phyloP scores from a whole-genome alignment of 2,329 filamentous ascomycete species.

The Microcyclospora tardicrescens region DNA sequence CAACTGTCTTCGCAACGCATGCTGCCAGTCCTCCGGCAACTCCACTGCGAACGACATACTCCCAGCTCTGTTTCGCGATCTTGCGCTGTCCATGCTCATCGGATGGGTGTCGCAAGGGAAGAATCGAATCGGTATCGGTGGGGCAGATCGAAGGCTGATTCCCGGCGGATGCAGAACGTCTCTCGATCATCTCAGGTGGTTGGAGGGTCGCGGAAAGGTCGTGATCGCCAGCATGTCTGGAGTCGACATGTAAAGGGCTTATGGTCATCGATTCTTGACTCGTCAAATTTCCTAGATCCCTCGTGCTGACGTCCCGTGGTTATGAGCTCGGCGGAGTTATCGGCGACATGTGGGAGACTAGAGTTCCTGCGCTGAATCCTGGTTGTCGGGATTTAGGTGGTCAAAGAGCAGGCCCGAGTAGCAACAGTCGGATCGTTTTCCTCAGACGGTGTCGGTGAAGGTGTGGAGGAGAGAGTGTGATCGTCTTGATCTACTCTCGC shows the following conservation, averaged over 20 bases:
- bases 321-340: too few relatives aligned
- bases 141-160: conserved; percentile 31
- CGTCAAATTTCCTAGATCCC: too few relatives aligned
- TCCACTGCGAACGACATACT: conserved; percentile 74
- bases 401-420: too few relatives aligned
- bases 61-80: conserved; percentile 57
- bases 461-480: too few relatives aligned
- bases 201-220: conserved; percentile 12
- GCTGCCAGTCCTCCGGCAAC: conserved; percentile 82
- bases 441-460: too few relatives aligned
- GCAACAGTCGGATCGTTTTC: too few relatives aligned
- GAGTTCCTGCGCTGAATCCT: too few relatives aligned
- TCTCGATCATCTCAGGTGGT: conserved; percentile 26
- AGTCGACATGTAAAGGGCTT: not conserved
- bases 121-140: conserved; percentile 40
- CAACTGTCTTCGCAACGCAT: conserved; percentile 87
- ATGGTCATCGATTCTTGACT: too few relatives aligned
- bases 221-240: conserved; percentile 4
- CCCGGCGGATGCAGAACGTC: conserved; percentile 9
- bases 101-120: conserved; percentile 23
- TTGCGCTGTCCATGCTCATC: conserved; percentile 34
- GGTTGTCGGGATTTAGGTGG: too few relatives aligned
- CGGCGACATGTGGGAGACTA: too few relatives aligned
- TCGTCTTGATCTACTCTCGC: too few relatives aligned
- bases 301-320: too few relatives aligned